Conservation (phyloP, 441 rosid genomes). For the Raphanus hybrid region DNA sequence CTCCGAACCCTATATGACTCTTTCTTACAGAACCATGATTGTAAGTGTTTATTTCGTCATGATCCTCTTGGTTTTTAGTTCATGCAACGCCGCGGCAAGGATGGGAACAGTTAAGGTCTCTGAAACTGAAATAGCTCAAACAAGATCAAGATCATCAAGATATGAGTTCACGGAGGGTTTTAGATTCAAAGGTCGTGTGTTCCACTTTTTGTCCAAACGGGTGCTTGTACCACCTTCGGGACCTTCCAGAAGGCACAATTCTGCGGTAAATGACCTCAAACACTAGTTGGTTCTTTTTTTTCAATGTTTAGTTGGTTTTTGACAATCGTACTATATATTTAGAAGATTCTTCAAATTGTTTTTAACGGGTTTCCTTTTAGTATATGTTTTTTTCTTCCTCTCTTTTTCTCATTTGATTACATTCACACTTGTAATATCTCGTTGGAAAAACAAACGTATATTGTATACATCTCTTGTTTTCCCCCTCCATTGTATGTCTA, state of each 20-base stretch:
- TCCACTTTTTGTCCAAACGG: conserved; percentile 66
- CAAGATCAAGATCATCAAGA: conserved; percentile 29
- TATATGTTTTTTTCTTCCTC: neutral
- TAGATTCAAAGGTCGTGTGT: conserved; percentile 47
- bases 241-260: conserved; percentile 80
- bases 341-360: conserved; percentile 24
- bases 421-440: conserved; percentile 27
- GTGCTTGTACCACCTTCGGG: conserved; percentile 74
- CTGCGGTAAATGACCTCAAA: conserved; percentile 16
- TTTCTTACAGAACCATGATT: conserved; percentile 35
- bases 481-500: neutral
- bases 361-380: neutral
- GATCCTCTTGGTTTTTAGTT: conserved; percentile 42
- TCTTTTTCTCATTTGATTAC: neutral
- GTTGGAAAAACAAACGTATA: neutral
- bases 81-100: conserved; percentile 49
- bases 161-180: conserved; percentile 47
- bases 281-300: neutral
- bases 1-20: conserved; percentile 11
- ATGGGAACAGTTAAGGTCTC: conserved; percentile 43
- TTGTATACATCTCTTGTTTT: neutral
- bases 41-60: conserved; percentile 31
- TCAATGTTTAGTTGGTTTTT: neutral
- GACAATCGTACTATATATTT: conserved; percentile 7
- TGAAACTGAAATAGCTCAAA: conserved; percentile 21